phyloP scores from a whole-genome alignment of 2,329 filamentous ascomycete genomes.

The Fusarium sp. region DNA sequence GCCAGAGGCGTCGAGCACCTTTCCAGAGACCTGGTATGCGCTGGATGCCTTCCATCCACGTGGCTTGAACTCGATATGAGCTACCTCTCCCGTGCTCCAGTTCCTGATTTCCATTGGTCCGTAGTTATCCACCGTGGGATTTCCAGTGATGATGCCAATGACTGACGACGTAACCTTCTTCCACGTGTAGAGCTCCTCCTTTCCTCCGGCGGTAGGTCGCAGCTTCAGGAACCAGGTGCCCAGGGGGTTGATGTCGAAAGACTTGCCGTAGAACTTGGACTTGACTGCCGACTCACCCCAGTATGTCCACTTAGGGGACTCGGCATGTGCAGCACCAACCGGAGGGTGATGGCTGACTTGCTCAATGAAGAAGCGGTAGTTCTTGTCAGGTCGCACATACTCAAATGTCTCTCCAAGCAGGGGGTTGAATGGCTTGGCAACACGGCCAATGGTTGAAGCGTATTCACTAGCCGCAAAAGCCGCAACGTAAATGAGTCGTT shows the following conservation, averaged over 20 bases:
- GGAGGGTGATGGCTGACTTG: slow-evolving; percentile 98
- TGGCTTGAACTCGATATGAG: slow-evolving; percentile 89
- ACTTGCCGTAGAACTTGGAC: slow-evolving; percentile 97
- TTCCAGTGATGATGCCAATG: slow-evolving; percentile 98
- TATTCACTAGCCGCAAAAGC: slow-evolving; percentile 97
- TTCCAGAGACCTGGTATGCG: slow-evolving; percentile 88
- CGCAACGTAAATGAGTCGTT: slow-evolving; percentile 93
- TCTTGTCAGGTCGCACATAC: slow-evolving; percentile 94
- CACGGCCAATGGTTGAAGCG: slow-evolving; percentile 93
- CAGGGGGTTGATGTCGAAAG: slow-evolving; percentile 95
- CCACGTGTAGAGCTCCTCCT: slow-evolving; percentile 95
- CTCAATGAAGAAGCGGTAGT: slow-evolving; percentile 98
- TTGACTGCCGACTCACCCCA: slow-evolving; percentile 95
- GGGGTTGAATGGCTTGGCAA: slow-evolving; percentile 98
- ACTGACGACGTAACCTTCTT: slow-evolving; percentile 98
- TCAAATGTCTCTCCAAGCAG: slow-evolving; percentile 97
- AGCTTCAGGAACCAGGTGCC: slow-evolving; percentile 97
- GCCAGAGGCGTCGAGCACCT: slow-evolving; percentile 83
- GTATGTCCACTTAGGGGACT: slow-evolving; percentile 95
- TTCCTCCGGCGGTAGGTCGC: slow-evolving; percentile 77
- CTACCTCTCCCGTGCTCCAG: slow-evolving; percentile 94
- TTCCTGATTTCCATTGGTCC: slow-evolving; percentile 98
- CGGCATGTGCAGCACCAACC: slow-evolving; percentile 91
- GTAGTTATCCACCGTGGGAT: slow-evolving; percentile 97
- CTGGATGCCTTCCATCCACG: slow-evolving; percentile 96